These are phyloP conservation scores for Platanthera guangdongensis DNA, from an alignment of 106 monocot species.

Conservation along the genomic window DNA sequence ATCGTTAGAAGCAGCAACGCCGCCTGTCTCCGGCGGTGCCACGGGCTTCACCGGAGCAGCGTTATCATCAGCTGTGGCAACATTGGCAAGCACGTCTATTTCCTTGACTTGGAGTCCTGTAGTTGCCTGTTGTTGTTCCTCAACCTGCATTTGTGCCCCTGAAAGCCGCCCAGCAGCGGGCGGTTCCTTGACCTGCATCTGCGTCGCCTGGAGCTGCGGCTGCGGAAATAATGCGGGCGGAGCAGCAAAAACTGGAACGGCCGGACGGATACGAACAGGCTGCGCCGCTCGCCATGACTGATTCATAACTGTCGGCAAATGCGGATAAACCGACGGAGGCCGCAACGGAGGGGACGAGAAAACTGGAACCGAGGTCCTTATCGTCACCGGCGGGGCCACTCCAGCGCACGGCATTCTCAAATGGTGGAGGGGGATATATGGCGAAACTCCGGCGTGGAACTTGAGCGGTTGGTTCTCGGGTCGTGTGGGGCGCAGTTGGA, in stretches of 20 bases:
- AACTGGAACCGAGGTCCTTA: constrained; percentile 71
- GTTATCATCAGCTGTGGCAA: too few relatives aligned
- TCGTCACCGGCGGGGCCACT: constrained; percentile 74
- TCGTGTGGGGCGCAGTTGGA: background rate
- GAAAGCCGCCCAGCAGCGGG: background rate
- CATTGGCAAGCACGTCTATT: too few relatives aligned
- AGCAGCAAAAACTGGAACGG: constrained; percentile 54
- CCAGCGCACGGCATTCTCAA: constrained; percentile 35
- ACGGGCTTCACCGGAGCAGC: too few relatives aligned
- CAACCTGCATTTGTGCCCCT: background rate
- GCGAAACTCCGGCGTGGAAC: constrained; percentile 65
- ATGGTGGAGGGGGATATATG: constrained; percentile 65
- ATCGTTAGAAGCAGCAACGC: background rate
- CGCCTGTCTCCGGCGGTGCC: background rate
- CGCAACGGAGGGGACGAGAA: constrained; percentile 68
- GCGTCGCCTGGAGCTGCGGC: background rate
- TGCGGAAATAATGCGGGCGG: constrained; percentile 4
- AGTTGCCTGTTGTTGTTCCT: background rate
- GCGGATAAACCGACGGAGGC: constrained; percentile 21
- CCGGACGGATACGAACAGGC: constrained; percentile 65
- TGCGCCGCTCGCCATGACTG: constrained; percentile 45
- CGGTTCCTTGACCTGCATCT: background rate
- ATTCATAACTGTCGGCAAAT: constrained; percentile 22
- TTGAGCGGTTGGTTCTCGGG: constrained; percentile 23
- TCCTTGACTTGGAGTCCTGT: background rate